These are phyloP conservation scores for Hansfordia pulvinata DNA, from an alignment of 2,329 filamentous ascomycete species.

Conservation along the genomic window DNA sequence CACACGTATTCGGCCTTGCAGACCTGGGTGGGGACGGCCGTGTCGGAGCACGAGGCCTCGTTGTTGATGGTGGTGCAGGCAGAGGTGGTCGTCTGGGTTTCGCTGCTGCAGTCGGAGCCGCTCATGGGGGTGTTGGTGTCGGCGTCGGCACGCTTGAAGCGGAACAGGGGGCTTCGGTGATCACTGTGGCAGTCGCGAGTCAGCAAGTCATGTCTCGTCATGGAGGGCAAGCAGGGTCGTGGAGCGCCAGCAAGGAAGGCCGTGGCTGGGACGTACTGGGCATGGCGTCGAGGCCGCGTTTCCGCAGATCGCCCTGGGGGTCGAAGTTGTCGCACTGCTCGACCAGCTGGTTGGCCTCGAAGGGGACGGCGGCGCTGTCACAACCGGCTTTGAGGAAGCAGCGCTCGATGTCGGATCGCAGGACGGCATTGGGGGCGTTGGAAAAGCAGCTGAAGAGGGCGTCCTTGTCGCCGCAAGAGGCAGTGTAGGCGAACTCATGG, in stretches of 20 bases:
- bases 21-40: neutral
- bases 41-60: neutral
- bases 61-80: neutral
- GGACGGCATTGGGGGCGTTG: neutral
- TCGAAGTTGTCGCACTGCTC: neutral
- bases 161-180: neutral
- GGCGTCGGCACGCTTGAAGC: neutral
- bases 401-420: neutral
- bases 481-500: neutral
- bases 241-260: neutral
- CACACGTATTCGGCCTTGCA: neutral
- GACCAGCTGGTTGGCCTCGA: neutral
- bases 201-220: neutral
- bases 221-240: neutral
- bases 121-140: neutral
- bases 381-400: conserved; percentile 1
- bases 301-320: neutral
- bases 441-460: neutral
- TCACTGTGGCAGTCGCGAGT: neutral
- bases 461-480: neutral
- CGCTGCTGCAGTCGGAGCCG: neutral
- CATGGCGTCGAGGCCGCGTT: neutral
- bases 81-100: neutral
- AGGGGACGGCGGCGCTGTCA: neutral
- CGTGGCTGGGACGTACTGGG: too few relatives aligned